Evolutionary conservation across 2,329 filamentous ascomycete species (phyloP), one percentile per base, ranked within the genome.

Genomic region (Trichoderma polysporum): DNA sequence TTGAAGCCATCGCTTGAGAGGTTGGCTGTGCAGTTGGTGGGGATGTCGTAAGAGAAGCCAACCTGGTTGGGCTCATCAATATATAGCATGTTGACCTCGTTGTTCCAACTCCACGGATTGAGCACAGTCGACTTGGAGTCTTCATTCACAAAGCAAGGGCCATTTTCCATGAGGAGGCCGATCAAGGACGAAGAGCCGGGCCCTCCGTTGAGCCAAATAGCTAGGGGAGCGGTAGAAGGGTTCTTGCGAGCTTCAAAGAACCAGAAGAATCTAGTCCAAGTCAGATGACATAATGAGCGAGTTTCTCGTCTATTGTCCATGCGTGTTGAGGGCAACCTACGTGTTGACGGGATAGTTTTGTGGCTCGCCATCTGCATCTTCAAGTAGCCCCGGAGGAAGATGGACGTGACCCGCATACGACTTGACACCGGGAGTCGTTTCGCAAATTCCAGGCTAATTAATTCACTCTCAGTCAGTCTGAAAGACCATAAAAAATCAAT

Each of bases 171-270:
- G 71, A 91, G 88, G 63, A 91, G 78, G n/a, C 87, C 87, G 58
- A 87, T 80, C 82, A 90, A 84, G 52, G 86, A 88, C 70, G 85
- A 88, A 53, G 80, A 80, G 10, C 88, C 88, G 1, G 88, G 88
- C 1, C 88, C 88, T 64, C 88, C 88, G 75, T 88, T 89, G 70
- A 90, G 81, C 86, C 87, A 91, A 71, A 91, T 85, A 15, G 84
- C 85, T 56, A 89, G 74, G 35, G 76, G 79, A 2, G 79, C 79
- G 39, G 76, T 76, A 6, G 75, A 71, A 2, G 79, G 74, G 15
- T 77, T 71, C 53, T 82, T 74, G 8, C 82, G 80, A 2, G 81
- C 80, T 50, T 80, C 81, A 33, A 85, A 82, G 72, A 83, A 84
- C 82, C 82, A 85, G 72, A 84, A 85, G 75, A 79, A 84, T 13